Evolutionary conservation across 2,329 filamentous ascomycete species (phyloP).

Genomic region (Aspergillus hiratsukae): DNA sequence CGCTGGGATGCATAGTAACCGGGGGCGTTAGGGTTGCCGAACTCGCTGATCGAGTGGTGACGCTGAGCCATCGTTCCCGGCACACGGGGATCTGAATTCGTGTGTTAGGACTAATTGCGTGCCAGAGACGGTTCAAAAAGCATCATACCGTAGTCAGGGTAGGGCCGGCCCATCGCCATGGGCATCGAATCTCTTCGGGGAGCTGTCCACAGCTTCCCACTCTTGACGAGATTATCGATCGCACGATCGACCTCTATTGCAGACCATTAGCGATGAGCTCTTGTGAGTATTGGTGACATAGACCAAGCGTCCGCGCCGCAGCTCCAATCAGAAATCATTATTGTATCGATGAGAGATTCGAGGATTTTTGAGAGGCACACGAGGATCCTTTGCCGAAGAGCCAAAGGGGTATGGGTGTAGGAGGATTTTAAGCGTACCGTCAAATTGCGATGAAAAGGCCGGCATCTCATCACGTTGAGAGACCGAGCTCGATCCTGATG

Average conservation of each 20-base stretch:
- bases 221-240: slow-evolving; percentile 93
- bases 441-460: slow-evolving; percentile 83
- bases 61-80: slow-evolving; percentile 60
- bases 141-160: slow-evolving; percentile 57
- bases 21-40: slow-evolving; percentile 78
- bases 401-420: neutral
- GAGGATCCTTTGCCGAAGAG: neutral
- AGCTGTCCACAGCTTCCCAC: slow-evolving; percentile 79
- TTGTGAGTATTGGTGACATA: neutral
- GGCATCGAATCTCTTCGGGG: slow-evolving; percentile 76
- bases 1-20: slow-evolving; percentile 93
- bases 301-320: neutral
- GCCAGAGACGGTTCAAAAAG: slow-evolving; percentile 21
- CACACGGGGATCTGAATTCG: slow-evolving; percentile 63
- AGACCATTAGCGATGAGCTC: slow-evolving; percentile 21
- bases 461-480: slow-evolving; percentile 68
- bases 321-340: neutral
- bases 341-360: neutral
- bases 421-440: slow-evolving; percentile 58
- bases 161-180: slow-evolving; percentile 56
- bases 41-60: slow-evolving; percentile 81
- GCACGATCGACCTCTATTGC: slow-evolving; percentile 85
- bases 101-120: slow-evolving; percentile 20
- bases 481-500: slow-evolving; percentile 67
- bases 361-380: neutral